Base-by-base conservation (phyloP, 495 filamentous ascomycete species). In the Extremus antarcticus region DNA sequence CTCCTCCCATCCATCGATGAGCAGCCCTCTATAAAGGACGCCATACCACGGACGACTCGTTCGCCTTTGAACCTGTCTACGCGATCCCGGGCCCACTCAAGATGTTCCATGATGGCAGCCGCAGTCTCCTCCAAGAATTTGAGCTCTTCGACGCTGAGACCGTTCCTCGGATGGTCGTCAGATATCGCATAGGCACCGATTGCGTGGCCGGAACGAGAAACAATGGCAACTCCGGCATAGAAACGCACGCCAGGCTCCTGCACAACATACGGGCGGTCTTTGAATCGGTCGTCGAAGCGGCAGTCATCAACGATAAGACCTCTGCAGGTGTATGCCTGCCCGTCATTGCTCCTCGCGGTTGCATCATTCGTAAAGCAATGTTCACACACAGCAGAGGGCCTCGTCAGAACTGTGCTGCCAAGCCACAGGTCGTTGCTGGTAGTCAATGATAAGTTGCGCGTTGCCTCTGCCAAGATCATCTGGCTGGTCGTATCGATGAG, bases 101-200 rank as follows among this genome's bases (percentile, higher is more conserved):
- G 66, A 56, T 77, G 71, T 25, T 63, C 64, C 72, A 74, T 73
- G 50, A 77, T 68, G 39, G 70, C 66, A 21, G 53, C 50, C 11
- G 69, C 67, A 51, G 74, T 73, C 50, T 77, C 74, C 50, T 59
- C 55, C 57, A 77, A 43, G 55, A 72, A 69, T 40, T 55, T 48
- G 1, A 70, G 59, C 10, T 63, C 63, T 19, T 67, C 64, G n/a
- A 70, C 58, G 45, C 58, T 63, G 47, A 72, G 68, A 15, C 50
- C 60, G 0, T 71, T 67, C 74, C 57, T 25, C 4, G 25, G 45
- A 24, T 40, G 13, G 29, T 60, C 57, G 50, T 65, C 56, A 4
- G 60, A 43, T 15, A 55, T 38, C 41, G 56, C 63, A 39, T 55
- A 63, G 15, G 57, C 57, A 3, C 63, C 63, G 25, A 65, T 63